Base-by-base conservation (phyloP, 192 early-diverging fungal species). In the Entomortierella lignicola region DNA sequence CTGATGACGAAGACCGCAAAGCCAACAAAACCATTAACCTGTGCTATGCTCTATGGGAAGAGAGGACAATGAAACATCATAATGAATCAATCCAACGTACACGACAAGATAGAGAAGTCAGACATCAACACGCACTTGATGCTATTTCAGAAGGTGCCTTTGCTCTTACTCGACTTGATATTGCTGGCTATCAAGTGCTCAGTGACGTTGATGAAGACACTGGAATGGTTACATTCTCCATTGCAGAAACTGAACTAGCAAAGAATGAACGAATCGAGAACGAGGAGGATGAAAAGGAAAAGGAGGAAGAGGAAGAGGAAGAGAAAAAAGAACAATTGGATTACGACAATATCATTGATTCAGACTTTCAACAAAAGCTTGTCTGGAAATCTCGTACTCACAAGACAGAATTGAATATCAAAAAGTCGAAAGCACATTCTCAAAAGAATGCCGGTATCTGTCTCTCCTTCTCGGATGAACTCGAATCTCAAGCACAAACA, bases 41-140 rank as follows among this genome's bases (percentile, higher is more conserved):
- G 26, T 79, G 75, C 30, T 70, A 79, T 29, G 75, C 75, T 18
- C 44, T 79, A 2, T 79, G 62, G 66, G 75, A 79, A 21, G 62
- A 50, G 18, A 55, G 75, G 15, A 59, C 21, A 15, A 64, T 31
- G 54, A 59, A 59, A 2, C 47, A 27, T 20, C 54, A 26, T 18
- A 31, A 21, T 7, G 59, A 55, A 30, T 52, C 59, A 8, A 42
- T 51, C 43, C 34, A 44, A 4, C 15, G 30, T n/a, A 52, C 37
- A 27, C n/a, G n/a, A n/a, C 47, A 43, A 0, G 59, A 66, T 25
- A 56, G 71, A 11, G 50, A 43, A 27, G 53, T 55, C 25, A 41
- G 64, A 1, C 66, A 68, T 34, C 58, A 63, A 29, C 73, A 77
- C 29, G 43, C 17, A 5, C 2, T 25, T 8, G n/a, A 27, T 10